phyloP scores from a whole-genome alignment of 495 filamentous ascomycete species.

The Penicillium cinerascens region DNA sequence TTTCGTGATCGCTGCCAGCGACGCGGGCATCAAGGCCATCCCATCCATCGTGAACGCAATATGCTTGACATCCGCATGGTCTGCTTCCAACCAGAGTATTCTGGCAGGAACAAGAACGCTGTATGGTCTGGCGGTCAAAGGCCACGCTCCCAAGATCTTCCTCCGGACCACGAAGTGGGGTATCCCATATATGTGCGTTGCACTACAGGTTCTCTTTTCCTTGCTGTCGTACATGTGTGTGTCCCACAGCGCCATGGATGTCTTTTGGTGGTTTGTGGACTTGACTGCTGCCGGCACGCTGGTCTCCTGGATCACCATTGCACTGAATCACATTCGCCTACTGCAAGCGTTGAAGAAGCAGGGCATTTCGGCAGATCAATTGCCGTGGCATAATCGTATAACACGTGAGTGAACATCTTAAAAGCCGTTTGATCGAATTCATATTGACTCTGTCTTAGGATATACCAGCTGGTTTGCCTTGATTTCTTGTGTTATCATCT shows the following conservation, averaged over 20 bases:
- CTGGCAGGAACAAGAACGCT: slow-evolving; percentile 47
- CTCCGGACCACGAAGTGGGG: slow-evolving; percentile 58
- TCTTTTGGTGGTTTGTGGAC: slow-evolving; percentile 60
- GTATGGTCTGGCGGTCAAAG: slow-evolving; percentile 43
- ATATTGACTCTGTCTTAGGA: slow-evolving; percentile 32
- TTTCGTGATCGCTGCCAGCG: slow-evolving; percentile 51
- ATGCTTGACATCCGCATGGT: slow-evolving; percentile 45
- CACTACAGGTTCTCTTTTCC: slow-evolving; percentile 50
- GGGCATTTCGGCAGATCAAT: slow-evolving; percentile 35
- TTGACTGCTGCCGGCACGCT: slow-evolving; percentile 53
- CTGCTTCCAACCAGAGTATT: slow-evolving; percentile 49
- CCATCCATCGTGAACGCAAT: slow-evolving; percentile 52
- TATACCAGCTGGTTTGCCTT: slow-evolving; percentile 50
- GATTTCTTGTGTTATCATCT: slow-evolving; percentile 49
- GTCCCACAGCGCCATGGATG: slow-evolving; percentile 51
- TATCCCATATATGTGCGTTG: slow-evolving; percentile 56
- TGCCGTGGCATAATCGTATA: slow-evolving; percentile 51
- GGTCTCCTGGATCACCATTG: slow-evolving; percentile 54
- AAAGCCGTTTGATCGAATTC: neutral
- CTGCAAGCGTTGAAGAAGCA: slow-evolving; percentile 50
- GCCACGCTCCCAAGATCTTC: slow-evolving; percentile 46
- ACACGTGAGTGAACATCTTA: slow-evolving; percentile 14
- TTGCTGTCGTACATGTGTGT: slow-evolving; percentile 59
- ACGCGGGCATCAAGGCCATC: slow-evolving; percentile 41
- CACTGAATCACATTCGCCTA: slow-evolving; percentile 56